Evolutionary conservation across 371 early-diverging fungal species (phyloP), one percentile per base, ranked within the genome.

Genomic region (Phascolomyces articulosus): DNA sequence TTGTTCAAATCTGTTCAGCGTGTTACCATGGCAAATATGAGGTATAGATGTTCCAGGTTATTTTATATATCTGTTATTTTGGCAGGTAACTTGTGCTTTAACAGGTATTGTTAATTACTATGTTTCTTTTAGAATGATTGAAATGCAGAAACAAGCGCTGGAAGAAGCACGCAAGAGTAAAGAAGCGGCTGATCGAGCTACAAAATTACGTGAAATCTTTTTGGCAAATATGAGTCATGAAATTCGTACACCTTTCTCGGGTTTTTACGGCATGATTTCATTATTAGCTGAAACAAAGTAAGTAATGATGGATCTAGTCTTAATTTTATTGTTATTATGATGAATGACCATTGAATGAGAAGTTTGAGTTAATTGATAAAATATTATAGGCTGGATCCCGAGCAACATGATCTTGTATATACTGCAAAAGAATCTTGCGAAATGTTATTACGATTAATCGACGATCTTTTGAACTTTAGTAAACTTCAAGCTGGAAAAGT

Each of bases 401-500:
- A 87, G 34, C 88, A 87, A 27, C 73, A 75, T 40, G 88, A 87
- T 49, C 67, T 85, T 60, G 85, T 85, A 27, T 78, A 77, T 54
- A 85, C 83, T 47, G 85, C 87, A 18, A 85, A 85, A 57, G 84
- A 80, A 6, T 83, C 82, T 0, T 86, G 85, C 40, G 84, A 85
- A 67, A 83, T 83, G 58, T 40, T 87, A 24, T 68, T 86, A 31
- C 77, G 82, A 21, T 83, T 87, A 28, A 87, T 87, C 60, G 86
- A 87, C 47, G 87, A 87, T 63, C 66, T 88, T 10, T 62, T 88
- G 18, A 86, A 88, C 68, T 87, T 87, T 58, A 84, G 85, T 62
- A 88, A 87, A 40, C 66, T 87, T 29, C 85, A 87, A 67, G 84
- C 88, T 0, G 87, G 86, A 27, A 87, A 87, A 47, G 84, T 87